phyloP scores from a whole-genome alignment of 2,329 filamentous ascomycete species.

The Orbilia ellipsospora region DNA sequence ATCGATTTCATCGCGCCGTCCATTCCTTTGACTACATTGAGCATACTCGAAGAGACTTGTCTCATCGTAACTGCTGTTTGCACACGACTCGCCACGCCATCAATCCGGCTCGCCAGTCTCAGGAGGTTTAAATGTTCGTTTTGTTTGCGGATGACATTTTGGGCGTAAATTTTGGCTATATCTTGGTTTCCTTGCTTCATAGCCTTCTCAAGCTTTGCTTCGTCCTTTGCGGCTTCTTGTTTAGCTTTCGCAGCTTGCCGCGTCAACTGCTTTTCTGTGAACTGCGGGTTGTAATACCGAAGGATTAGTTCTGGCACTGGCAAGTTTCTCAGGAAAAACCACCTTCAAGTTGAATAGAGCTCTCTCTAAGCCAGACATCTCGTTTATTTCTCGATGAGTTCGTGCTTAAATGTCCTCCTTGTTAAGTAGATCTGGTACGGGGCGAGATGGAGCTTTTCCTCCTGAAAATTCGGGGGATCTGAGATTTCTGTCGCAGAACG shows the following conservation, averaged over 20 bases:
- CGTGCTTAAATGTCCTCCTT: no score
- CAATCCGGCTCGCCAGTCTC: slow-evolving; percentile 69
- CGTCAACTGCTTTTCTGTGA: slow-evolving; percentile 73
- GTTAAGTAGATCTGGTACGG: no score
- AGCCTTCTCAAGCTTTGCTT: slow-evolving; percentile 69
- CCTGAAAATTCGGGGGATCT: no score
- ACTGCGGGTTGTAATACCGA: slow-evolving; percentile 62
- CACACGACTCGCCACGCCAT: slow-evolving; percentile 71
- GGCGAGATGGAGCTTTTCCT: no score
- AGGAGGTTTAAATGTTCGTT: slow-evolving; percentile 72
- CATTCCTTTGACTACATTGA: slow-evolving; percentile 72
- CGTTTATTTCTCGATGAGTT: slow-evolving; percentile 7
- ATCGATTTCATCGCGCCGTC: slow-evolving; percentile 73
- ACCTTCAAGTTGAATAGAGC: slow-evolving; percentile 73
- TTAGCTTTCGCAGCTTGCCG: slow-evolving; percentile 71
- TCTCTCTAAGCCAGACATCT: slow-evolving; percentile 72
- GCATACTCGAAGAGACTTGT: slow-evolving; percentile 71
- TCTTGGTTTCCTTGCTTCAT: slow-evolving; percentile 71
- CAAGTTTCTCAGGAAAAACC: slow-evolving; percentile 22
- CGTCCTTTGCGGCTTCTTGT: slow-evolving; percentile 72
- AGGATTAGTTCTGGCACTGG: slow-evolving; percentile 36
- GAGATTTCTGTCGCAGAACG: no score
- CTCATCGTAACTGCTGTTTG: slow-evolving; percentile 74
- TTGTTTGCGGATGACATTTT: slow-evolving; percentile 73
- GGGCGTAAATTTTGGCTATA: slow-evolving; percentile 73